A percentile compares a stretch with the other conserved stretches of the same genome.
Evolutionary conservation across 306 rosid genomes (phyloP).

Genomic region (Lablab purpureus): DNA sequence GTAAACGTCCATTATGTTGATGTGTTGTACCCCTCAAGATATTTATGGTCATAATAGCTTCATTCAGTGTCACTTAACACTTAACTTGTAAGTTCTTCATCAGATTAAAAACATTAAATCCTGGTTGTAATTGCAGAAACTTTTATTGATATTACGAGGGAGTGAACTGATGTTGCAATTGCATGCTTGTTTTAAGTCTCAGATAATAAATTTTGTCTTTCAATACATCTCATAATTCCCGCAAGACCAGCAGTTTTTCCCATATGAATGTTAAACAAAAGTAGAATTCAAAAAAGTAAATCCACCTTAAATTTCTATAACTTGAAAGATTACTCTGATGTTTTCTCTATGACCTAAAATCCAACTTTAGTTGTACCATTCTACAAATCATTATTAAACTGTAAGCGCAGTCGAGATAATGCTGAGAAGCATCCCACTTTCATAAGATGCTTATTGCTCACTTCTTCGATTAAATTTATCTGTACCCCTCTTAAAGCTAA

Average conservation of each 20-base stretch:
- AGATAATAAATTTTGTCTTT: not conserved
- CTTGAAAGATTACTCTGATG: not conserved
- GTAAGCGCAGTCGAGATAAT: not conserved
- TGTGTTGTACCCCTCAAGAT: not conserved
- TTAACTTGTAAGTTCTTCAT: constrained; percentile 5
- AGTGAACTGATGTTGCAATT: not conserved
- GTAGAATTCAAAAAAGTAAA: not conserved
- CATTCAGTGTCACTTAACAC: constrained; percentile 12
- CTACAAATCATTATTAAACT: not conserved
- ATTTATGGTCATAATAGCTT: constrained; percentile 12
- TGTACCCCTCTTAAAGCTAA: not conserved
- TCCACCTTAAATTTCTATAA: constrained; percentile 29
- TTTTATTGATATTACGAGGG: constrained; percentile 1
- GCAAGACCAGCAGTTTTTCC: constrained; percentile 8
- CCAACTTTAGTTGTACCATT: constrained; percentile 18
- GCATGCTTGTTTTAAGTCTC: constrained; percentile 5
- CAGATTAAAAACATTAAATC: constrained; percentile 7
- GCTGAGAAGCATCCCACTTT: constrained; percentile 24
- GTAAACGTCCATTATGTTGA: constrained; percentile 1
- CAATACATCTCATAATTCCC: not conserved
- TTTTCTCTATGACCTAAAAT: not conserved
- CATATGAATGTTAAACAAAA: constrained; percentile 3
- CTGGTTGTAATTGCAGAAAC: not conserved
- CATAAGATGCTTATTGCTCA: constrained; percentile 8
- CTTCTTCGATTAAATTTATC: not conserved